Conservation (phyloP, 331 rosid genomes). For the Rhamnella rubrinervis region DNA sequence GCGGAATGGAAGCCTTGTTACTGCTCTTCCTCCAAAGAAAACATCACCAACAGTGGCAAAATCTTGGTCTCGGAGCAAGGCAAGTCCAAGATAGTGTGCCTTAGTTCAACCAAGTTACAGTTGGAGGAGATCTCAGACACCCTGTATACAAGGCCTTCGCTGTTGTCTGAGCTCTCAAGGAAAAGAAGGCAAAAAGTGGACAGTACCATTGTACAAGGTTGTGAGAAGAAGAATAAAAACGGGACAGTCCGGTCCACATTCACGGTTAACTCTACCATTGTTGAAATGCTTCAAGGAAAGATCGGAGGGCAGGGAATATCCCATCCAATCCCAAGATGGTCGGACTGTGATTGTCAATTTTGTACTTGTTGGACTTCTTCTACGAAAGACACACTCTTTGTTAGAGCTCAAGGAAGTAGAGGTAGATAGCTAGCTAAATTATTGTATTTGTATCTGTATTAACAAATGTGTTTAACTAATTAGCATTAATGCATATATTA, state of each 20-base stretch:
- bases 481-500: too few relatives aligned
- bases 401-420: slow-evolving; percentile 48
- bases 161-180: slow-evolving; percentile 65
- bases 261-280: slow-evolving; percentile 55
- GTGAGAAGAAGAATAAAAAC: slow-evolving; percentile 18
- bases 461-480: too few relatives aligned
- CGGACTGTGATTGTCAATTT: slow-evolving; percentile 77
- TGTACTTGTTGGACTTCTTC: slow-evolving; percentile 68
- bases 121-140: slow-evolving; percentile 90
- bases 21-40: slow-evolving; percentile 66
- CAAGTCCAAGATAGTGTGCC: slow-evolving; percentile 67
- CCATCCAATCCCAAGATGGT: slow-evolving; percentile 68
- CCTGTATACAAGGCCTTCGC: slow-evolving; percentile 69
- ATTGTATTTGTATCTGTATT: too few relatives aligned
- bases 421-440: slow-evolving; percentile 33
- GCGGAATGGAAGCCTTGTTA: slow-evolving; percentile 81
- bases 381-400: slow-evolving; percentile 54
- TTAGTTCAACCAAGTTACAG: slow-evolving; percentile 51
- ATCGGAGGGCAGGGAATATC: slow-evolving; percentile 28
- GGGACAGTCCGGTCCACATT: slow-evolving; percentile 31
- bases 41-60: slow-evolving; percentile 56
- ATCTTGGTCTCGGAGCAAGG: slow-evolving; percentile 82
- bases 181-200: slow-evolving; percentile 35
- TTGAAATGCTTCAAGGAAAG: slow-evolving; percentile 82
- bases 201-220: not conserved